A percentile compares a stretch with the other conserved stretches of the same genome.
phyloP scores from a whole-genome alignment of 805 yeast genomes.

The Lachancea waltii region DNA sequence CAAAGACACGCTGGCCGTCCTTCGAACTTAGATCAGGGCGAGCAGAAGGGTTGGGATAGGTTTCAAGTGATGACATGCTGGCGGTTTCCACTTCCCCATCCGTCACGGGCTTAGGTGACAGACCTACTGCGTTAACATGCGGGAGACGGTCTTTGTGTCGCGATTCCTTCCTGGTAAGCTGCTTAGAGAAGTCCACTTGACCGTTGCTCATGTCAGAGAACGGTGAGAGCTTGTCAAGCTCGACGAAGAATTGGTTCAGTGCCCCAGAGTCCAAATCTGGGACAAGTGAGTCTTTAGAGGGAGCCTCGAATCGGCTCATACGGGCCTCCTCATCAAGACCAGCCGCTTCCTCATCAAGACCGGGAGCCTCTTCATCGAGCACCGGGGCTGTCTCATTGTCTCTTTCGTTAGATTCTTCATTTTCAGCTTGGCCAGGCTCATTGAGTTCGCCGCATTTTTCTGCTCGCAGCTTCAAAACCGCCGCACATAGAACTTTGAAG shows the following conservation, averaged over 20 bases:
- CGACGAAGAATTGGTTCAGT: conserved; percentile 6
- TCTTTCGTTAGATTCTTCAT: no score
- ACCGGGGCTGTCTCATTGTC: neutral
- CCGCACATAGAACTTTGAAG: conserved; percentile 65
- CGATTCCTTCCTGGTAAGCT: no score
- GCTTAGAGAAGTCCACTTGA: neutral
- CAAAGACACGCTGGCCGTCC: conserved; percentile 54
- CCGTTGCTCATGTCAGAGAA: conserved; percentile 19
- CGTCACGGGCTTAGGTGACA: neutral
- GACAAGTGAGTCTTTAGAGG: conserved; percentile 6
- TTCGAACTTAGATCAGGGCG: conserved; percentile 13
- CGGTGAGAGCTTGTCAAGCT: conserved; percentile 16
- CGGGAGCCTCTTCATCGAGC: no score
- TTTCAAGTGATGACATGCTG: neutral
- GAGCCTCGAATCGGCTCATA: conserved; percentile 1
- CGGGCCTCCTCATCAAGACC: conserved; percentile 12
- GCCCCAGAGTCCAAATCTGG: conserved; percentile 9
- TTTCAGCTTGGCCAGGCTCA: no score
- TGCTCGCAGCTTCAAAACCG: conserved; percentile 54
- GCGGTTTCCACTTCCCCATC: neutral
- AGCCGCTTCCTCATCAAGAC: no score
- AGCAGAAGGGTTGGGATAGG: neutral
- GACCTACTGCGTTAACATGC: no score
- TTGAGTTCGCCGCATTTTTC: conserved; percentile 11
- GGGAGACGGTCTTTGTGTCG: no score